Evolutionary conservation across 2,329 filamentous ascomycete genomes (phyloP), one percentile per base, ranked within the genome.

Genomic region (Colletotrichum noveboracense): DNA sequence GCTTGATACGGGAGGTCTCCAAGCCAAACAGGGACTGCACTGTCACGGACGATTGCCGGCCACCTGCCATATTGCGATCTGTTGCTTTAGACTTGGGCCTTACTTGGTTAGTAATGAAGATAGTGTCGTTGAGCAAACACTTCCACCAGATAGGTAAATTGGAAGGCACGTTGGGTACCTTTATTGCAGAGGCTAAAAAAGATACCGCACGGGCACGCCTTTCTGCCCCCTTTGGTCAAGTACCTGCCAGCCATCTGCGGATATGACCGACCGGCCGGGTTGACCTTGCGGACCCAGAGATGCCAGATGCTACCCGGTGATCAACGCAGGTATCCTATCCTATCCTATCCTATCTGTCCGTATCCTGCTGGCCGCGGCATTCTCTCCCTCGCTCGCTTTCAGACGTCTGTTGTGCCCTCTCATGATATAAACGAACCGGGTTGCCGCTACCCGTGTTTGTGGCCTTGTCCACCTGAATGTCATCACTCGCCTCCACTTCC

Each of bases 371-470:
- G 43, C 43, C 43, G 43, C 43, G 43, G 43, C 43, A 52, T 52
- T 30, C 56, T 60, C 56, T 60, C 56, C 26, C 56, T 60, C 56
- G 26, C 26, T 60, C 26, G 26, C 48, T 62, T 10, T 60, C 13
- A 30, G 21, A 36, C 12, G 14, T 21, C 56, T 43, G 18, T 13
- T 5, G 34, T 64, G 60, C n/a, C 12, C 28, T 32, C 16, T 28
- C 55, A 75, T 58, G 70, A 73, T 75, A 75, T 75, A 75, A 75
- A 73, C 73, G 67, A 68, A 64, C 56, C 32, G 21, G 38, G 55
- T 61, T 71, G 52, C 72, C 67, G 28, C 67, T 38, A 9, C 38
- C 26, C 73, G 69, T 38, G 72, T 9, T 18, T 56, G 6, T 14
- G 30, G 52, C 52, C 36, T 34, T 69, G 55, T 43, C 36, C 36